Base-by-base conservation (phyloP, 176 grass and related monocot species). In the Ensete ventricosum region DNA sequence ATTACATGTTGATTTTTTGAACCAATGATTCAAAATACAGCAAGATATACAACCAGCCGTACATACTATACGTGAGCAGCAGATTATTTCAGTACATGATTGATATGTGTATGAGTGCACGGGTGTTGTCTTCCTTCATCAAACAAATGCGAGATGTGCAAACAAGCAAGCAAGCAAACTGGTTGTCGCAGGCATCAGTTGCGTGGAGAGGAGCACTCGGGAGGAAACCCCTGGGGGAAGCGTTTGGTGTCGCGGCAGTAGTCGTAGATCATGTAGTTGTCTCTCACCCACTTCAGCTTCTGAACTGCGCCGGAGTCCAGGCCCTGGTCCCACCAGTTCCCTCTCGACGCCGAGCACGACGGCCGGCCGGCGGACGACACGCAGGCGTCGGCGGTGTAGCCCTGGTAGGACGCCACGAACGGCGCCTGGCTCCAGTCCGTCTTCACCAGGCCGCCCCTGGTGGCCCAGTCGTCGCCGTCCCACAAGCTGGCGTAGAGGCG, bases 191-290 rank as follows among this genome's bases (percentile, higher is more conserved):
- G 34, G 34, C 34, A 65, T 65, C 13, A 65, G 22, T 27, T 26
- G 22, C 24, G 22, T 10, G 63, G 63, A 21, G 26, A 27, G 22
- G 65, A 52, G 71, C 90, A 89, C 70, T 92, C 87, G 14, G 60
- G 3, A 16, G 82, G 90, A 1, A 48, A 19, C 14, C 78, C 84
- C 25, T 80, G 8, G 7, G 78, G 78, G 55, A 80, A 82, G 27
- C 71, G 69, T 69, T 59, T 74, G 14, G 48, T 57, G 67, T 88
- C 81, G 9, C 20, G 7, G 76, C 88, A 88, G 72, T 88, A 88
- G 71, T 88, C 54, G 50, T 88, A 78, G 22, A 88, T 68, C 83
- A 83, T 86, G 74, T 85, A 78, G 25, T 74, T 82, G 12, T 59
- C 67, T 8, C 82, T 26, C 49, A 67, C 71, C 77, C 29, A 72